A percentile compares a stretch with the other conserved stretches of the same genome.
phyloP scores from a whole-genome alignment of 148 eudicot species.

The Spergularia marina region DNA sequence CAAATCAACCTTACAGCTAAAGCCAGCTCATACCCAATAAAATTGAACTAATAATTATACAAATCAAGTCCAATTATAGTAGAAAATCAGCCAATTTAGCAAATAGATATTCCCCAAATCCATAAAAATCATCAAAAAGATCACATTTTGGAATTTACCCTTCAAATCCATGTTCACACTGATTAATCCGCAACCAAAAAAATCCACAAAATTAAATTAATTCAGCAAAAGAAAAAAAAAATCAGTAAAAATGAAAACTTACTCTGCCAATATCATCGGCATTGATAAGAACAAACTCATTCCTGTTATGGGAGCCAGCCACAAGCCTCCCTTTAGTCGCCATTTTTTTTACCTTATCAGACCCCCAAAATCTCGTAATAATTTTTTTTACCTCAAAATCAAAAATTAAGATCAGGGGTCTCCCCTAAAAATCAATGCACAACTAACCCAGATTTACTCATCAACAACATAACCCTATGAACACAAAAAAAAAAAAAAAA shows the following conservation, averaged over 20 bases:
- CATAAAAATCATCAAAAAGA: neutral
- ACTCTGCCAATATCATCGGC: slow-evolving; percentile 79
- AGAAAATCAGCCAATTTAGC: slow-evolving; percentile 18
- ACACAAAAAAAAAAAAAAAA: neutral
- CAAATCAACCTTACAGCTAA: slow-evolving; percentile 6
- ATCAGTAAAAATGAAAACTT: slow-evolving; percentile 14
- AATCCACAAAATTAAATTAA: neutral
- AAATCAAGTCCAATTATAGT: slow-evolving; percentile 22
- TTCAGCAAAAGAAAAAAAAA: neutral
- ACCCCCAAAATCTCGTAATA: slow-evolving; percentile 16
- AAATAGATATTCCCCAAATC: slow-evolving; percentile 17
- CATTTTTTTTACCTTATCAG: slow-evolving; percentile 29
- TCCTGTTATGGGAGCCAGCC: slow-evolving; percentile 79
- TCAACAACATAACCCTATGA: slow-evolving; percentile 5
- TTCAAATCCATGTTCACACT: slow-evolving; percentile 10
- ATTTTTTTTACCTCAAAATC: neutral
- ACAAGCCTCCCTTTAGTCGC: slow-evolving; percentile 64
- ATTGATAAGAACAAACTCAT: slow-evolving; percentile 74
- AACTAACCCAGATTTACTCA: slow-evolving; percentile 25
- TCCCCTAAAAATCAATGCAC: slow-evolving; percentile 9
- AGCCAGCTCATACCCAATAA: slow-evolving; percentile 11
- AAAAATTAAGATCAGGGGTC: slow-evolving; percentile 7
- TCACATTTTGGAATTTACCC: neutral
- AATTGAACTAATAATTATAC: neutral
- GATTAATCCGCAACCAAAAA: neutral